Evolutionary conservation across 306 rosid genomes (phyloP), one percentile per base, ranked within the genome.

Genomic region (Inga leiocalycina): DNA sequence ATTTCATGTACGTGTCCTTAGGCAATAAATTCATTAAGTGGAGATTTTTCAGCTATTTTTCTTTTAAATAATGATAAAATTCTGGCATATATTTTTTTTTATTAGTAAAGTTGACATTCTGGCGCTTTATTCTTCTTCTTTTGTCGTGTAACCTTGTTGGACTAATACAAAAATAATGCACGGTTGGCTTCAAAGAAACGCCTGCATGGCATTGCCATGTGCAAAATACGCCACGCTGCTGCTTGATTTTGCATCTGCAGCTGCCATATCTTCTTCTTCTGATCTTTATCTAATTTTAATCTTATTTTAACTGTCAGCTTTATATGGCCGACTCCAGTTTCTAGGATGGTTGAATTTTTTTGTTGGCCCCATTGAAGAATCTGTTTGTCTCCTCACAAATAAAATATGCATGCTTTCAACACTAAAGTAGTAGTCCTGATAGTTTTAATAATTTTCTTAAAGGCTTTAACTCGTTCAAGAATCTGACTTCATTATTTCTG

Each of bases 171-270:
- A 3, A 19, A 48, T 48, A 14, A 12, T 48, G 54, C 52, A 44
- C 16, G 34, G 30, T 43, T 71, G 54, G 35, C 54, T 71, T 71
- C 37, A 24, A 71, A 45, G 57, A 71, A 71, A 71, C n/a, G 76
- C 76, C n/a, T 22, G 57, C 76, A 13, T 71, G 75, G 76, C 76
- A 15, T 12, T 45, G 75, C 35, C 45, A 13, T 13, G 9, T 22
- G 37, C 76, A 22, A 12, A 24, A 24, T 30, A 71, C 56, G 76
- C n/a, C 76, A 44, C 54, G 56, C 37, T 5, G 0, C n/a, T 13
- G 39, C 13, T 22, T 13, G 76, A 45, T 24, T 27, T 45, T 71
- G 39, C 57, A 5, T 56, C 56, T 2, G 65, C 13, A 8, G 20
- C 3, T 17, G 17, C 15, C 22, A 12, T 37, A 24, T 22, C 20